phyloP scores from a whole-genome alignment of 1,139 yeast genomes.

The Scheffersomyces insectosa region DNA sequence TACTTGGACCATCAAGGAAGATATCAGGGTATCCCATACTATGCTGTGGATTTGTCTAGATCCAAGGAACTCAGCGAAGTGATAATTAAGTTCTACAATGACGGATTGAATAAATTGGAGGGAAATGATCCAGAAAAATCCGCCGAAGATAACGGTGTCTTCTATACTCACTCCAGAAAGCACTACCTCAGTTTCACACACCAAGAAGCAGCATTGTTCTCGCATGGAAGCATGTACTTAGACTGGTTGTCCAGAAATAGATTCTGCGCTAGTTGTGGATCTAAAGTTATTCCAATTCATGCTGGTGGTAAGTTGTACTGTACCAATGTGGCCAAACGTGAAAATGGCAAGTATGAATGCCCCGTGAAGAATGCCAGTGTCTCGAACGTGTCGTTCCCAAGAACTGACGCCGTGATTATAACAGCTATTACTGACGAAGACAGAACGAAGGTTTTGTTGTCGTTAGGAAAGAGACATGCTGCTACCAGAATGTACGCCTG shows the following conservation, averaged over 20 bases:
- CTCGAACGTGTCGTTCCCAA: conserved; percentile 73
- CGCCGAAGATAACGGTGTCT: conserved; percentile 21
- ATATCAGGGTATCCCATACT: conserved; percentile 73
- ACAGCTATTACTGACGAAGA: conserved; percentile 70
- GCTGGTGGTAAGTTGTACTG: conserved; percentile 84
- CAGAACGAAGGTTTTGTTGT: conserved; percentile 66
- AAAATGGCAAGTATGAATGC: conserved; percentile 31
- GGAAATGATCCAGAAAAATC: conserved; percentile 3
- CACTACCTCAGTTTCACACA: conserved; percentile 35
- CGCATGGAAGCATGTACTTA: conserved; percentile 81
- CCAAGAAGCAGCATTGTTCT: conserved; percentile 64
- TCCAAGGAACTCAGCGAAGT: conserved; percentile 23
- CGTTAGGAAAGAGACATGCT: conserved; percentile 59
- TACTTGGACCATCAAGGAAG: conserved; percentile 46
- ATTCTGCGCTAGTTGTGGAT: conserved; percentile 90
- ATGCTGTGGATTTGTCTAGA: conserved; percentile 67
- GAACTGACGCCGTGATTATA: conserved; percentile 87
- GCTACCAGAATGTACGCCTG: conserved; percentile 66
- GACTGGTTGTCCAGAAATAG: conserved; percentile 81
- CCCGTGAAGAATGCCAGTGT: conserved; percentile 57
- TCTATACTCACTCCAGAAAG: conserved; percentile 36
- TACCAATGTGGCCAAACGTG: conserved; percentile 36
- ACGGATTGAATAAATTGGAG: conserved; percentile 1
- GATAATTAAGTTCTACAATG: conserved; percentile 16
- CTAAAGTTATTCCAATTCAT: conserved; percentile 64